Evolutionary conservation across 179 eudicot species (phyloP), one percentile per base, ranked within the genome.

Genomic region (Camellia oleifera): DNA sequence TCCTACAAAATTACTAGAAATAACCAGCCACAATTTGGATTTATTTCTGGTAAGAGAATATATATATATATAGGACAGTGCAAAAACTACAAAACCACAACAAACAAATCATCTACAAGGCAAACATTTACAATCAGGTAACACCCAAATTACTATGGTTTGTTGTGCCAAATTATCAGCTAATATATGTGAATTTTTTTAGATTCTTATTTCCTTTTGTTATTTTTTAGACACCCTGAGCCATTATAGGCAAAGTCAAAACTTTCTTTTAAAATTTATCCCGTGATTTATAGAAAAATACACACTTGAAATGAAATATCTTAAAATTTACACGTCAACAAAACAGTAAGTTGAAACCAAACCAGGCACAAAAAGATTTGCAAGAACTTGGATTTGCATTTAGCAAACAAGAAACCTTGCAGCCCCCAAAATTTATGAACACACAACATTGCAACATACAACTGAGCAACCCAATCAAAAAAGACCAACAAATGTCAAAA

Each of bases 21-120:
- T 52, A 50, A 77, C 61, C 44, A 50, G 4, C 18, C 60, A 50
- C 26, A 4, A 10, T 14, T 77, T 23, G 20, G 23, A n/a, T 48
- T 71, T 20, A 2, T 69, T 10, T 50, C 32, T 32, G 32, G 32
- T 32, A 32, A 32, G 32, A 32, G 32, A 32, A 32, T 32, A 32
- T 32, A 32, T 32, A 32, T 32, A 32, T 32, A 32, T n/a, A 50
- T 0, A 50, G 9, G 12, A 32, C 32, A 32, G 32, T 72, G 1
- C 44, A 46, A 70, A 18, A 32, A 64, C 45, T 52, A 50, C 9
- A 73, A 54, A 48, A 32, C 63, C 32, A 69, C 69, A 44, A 79
- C 53, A 79, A 85, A 69, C 32, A 45, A 32, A 18, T 78, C 67
- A 23, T 68, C 62, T 32, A 32, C 32, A 32, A 32, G 32, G 32